A percentile compares a stretch with the other conserved stretches of the same genome.
Evolutionary conservation across 2,329 filamentous ascomycete genomes (phyloP).

Genomic region (Colletotrichum lentis): DNA sequence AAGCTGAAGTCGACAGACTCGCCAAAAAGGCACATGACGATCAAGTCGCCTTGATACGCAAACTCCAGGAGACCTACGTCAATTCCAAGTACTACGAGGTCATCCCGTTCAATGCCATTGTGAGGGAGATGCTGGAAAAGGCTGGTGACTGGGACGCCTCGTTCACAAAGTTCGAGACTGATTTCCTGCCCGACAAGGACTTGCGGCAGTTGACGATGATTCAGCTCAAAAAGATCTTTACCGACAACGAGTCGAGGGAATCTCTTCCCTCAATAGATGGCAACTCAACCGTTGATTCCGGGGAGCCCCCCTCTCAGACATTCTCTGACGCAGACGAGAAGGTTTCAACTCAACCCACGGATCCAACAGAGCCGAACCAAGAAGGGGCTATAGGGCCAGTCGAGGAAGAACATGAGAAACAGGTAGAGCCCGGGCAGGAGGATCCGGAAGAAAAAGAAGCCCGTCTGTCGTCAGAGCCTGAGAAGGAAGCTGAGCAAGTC

Average conservation of each 20-base stretch:
- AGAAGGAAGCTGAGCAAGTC: background rate
- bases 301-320: constrained; percentile 57
- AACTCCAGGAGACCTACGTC: constrained; percentile 90
- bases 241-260: constrained; percentile 85
- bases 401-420: constrained; percentile 24
- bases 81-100: constrained; percentile 96
- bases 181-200: constrained; percentile 96
- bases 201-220: constrained; percentile 90
- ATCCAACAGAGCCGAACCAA: constrained; percentile 47
- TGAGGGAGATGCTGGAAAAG: constrained; percentile 90
- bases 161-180: constrained; percentile 89
- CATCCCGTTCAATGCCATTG: constrained; percentile 87
- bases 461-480: constrained; percentile 3
- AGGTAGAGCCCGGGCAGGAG: constrained; percentile 3
- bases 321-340: constrained; percentile 59
- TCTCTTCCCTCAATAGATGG: constrained; percentile 76
- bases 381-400: constrained; percentile 45
- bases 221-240: constrained; percentile 93
- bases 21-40: constrained; percentile 85
- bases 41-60: constrained; percentile 74
- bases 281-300: constrained; percentile 61
- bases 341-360: constrained; percentile 52
- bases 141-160: constrained; percentile 92
- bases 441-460: constrained; percentile 3
- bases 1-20: constrained; percentile 79